A percentile compares a stretch with the other conserved stretches of the same genome.
phyloP scores from a whole-genome alignment of 352 stramenopile species.

The Hyaloperonospora arabidopsidis region DNA sequence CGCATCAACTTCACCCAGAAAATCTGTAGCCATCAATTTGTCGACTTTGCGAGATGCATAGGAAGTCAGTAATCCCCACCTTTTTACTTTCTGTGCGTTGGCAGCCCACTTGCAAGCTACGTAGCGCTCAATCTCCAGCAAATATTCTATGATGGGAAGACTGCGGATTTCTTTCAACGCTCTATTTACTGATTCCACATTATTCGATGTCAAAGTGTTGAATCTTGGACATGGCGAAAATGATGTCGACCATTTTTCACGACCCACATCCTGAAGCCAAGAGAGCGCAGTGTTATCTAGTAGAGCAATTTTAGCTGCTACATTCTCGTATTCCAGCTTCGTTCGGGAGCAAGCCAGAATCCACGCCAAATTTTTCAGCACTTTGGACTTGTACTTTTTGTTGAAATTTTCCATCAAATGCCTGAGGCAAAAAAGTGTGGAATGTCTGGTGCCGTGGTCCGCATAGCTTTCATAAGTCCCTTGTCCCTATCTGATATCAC shows the following conservation, averaged over 20 bases:
- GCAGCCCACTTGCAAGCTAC: neutral
- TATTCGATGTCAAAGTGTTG: no score
- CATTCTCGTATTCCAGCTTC: neutral
- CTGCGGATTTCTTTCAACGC: no score
- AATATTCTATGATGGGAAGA: no score
- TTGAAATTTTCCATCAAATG: constrained; percentile 1
- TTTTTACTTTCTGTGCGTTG: neutral
- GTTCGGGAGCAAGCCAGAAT: neutral
- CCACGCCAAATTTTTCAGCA: neutral
- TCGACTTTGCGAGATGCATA: neutral
- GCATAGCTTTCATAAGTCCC: constrained; percentile 1
- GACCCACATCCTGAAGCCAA: no score
- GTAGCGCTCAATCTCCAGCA: neutral
- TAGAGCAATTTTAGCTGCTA: no score
- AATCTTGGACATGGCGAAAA: neutral
- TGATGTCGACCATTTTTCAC: neutral
- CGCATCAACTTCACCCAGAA: neutral
- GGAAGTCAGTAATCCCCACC: neutral
- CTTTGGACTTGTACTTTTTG: constrained; percentile 1
- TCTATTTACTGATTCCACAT: no score
- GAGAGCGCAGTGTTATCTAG: no score
- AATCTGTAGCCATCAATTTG: neutral
- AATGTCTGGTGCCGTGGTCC: neutral
- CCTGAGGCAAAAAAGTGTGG: neutral
- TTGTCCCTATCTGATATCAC: no score